These are phyloP conservation scores for Aspergillus felis DNA, from an alignment of 2,329 filamentous ascomycete species.

Conservation along the genomic window DNA sequence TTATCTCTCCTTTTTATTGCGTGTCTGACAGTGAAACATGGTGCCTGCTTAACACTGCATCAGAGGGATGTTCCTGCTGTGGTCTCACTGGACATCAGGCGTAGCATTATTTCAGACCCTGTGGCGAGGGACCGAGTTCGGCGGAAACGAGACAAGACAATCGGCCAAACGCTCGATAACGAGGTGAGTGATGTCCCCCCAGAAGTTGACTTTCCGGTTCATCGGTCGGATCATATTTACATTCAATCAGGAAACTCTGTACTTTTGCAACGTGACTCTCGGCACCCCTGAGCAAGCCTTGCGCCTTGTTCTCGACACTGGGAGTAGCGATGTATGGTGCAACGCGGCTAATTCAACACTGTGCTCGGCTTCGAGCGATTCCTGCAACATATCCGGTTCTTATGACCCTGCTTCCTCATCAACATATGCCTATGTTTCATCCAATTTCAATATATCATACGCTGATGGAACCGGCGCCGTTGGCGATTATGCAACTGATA, in stretches of 20 bases:
- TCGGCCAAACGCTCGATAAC: conserved; percentile 50
- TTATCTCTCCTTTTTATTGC: conserved; percentile 7
- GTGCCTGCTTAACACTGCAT: conserved; percentile 27
- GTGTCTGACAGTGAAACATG: conserved; percentile 13
- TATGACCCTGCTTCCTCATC: conserved; percentile 61
- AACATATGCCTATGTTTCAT: conserved; percentile 69
- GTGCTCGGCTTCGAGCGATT: conserved; percentile 39
- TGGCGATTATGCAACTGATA: conserved; percentile 79
- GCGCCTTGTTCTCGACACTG: conserved; percentile 58
- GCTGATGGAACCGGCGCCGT: conserved; percentile 72
- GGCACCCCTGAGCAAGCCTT: conserved; percentile 56
- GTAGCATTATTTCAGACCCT: conserved; percentile 45
- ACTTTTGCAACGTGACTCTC: conserved; percentile 55
- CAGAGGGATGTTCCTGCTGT: conserved; percentile 41
- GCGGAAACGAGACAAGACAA: conserved; percentile 39
- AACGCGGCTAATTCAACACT: conserved; percentile 50
- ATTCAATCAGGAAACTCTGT: conserved; percentile 47
- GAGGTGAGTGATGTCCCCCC: conserved; percentile 34
- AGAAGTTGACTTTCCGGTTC: background rate
- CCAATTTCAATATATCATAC: conserved; percentile 82
- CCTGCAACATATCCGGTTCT: conserved; percentile 48
- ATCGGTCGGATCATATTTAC: background rate
- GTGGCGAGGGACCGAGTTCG: conserved; percentile 45
- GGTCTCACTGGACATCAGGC: conserved; percentile 49
- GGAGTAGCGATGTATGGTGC: conserved; percentile 61